Conservation (phyloP, 306 rosid species). For the Chamaecrista fasciculata region DNA sequence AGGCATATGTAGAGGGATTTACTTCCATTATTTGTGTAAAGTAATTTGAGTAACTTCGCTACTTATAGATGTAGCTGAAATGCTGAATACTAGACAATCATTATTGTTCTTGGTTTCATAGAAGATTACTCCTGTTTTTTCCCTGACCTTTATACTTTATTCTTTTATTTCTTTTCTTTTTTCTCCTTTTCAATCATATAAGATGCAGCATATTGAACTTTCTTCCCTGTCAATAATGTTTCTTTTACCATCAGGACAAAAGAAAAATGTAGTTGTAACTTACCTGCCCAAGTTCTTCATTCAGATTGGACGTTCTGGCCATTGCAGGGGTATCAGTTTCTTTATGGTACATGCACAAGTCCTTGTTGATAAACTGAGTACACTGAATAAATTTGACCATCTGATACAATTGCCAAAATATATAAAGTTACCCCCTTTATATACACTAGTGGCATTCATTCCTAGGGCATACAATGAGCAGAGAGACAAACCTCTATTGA, state of each 20-base stretch:
- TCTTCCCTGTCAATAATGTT: slow-evolving; percentile 1
- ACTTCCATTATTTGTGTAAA: no score
- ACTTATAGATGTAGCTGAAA: not conserved
- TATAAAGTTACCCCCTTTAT: slow-evolving; percentile 22
- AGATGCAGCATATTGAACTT: no score
- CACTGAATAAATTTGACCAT: slow-evolving; percentile 95
- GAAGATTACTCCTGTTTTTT: no score
- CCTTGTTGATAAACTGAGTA: slow-evolving; percentile 92
- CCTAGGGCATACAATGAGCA: slow-evolving; percentile 22
- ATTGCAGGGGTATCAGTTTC: slow-evolving; percentile 89
- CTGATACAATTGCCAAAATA: slow-evolving; percentile 47
- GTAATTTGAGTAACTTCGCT: no score
- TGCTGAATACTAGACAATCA: not conserved
- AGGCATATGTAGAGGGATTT: no score
- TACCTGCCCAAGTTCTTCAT: slow-evolving; percentile 99
- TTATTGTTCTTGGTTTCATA: not conserved
- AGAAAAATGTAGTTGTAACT: slow-evolving; percentile 14
- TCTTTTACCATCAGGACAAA: no score
- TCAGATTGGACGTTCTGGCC: slow-evolving; percentile 97
- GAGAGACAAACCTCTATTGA: slow-evolving; percentile 83
- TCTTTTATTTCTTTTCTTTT: no score
- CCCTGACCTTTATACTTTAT: no score
- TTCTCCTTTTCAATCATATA: no score
- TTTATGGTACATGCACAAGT: slow-evolving; percentile 75
- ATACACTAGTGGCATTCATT: slow-evolving; percentile 1